Conservation (phyloP, 805 yeast species). For the Candida nonsorbophila region DNA sequence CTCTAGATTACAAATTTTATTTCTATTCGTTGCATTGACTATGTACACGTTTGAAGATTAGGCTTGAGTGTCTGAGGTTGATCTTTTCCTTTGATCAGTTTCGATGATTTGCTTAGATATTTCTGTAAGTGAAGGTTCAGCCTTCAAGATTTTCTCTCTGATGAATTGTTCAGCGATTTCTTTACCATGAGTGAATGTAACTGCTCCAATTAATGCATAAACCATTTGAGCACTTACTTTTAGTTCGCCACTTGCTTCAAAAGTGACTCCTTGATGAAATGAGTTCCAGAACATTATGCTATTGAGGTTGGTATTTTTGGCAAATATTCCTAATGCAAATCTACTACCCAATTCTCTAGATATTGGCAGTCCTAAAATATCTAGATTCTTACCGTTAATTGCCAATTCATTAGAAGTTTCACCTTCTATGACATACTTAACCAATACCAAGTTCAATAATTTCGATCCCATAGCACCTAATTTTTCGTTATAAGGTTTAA, state of each 20-base stretch:
- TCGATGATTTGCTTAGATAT: slow-evolving; percentile 28
- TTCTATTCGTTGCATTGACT: too few species aligned
- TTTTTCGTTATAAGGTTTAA: slow-evolving; percentile 84
- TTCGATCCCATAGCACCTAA: slow-evolving; percentile 68
- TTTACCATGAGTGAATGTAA: slow-evolving; percentile 59
- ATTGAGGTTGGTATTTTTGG: slow-evolving; percentile 44
- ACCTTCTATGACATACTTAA: slow-evolving; percentile 36
- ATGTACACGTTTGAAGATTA: too few species aligned
- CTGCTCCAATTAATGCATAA: slow-evolving; percentile 65
- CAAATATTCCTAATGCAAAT: slow-evolving; percentile 45
- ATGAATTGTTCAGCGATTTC: slow-evolving; percentile 54
- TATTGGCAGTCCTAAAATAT: slow-evolving; percentile 52
- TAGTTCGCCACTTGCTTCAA: slow-evolving; percentile 51
- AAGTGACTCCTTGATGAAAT: slow-evolving; percentile 42
- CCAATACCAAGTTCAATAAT: slow-evolving; percentile 45
- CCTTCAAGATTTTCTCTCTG: slow-evolving; percentile 40
- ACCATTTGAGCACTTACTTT: slow-evolving; percentile 50
- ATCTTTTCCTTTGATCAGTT: too few species aligned
- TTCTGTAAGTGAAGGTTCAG: slow-evolving; percentile 23
- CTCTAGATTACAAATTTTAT: too few species aligned
- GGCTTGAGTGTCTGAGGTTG: too few species aligned
- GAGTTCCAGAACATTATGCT: slow-evolving; percentile 63
- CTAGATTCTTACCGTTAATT: slow-evolving; percentile 49
- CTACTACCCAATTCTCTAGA: slow-evolving; percentile 51
- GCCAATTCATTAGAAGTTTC: slow-evolving; percentile 23